A percentile compares a stretch with the other conserved stretches of the same genome.
Conservation (phyloP, 179 eudicot genomes). For the Carnegiea gigantea region DNA sequence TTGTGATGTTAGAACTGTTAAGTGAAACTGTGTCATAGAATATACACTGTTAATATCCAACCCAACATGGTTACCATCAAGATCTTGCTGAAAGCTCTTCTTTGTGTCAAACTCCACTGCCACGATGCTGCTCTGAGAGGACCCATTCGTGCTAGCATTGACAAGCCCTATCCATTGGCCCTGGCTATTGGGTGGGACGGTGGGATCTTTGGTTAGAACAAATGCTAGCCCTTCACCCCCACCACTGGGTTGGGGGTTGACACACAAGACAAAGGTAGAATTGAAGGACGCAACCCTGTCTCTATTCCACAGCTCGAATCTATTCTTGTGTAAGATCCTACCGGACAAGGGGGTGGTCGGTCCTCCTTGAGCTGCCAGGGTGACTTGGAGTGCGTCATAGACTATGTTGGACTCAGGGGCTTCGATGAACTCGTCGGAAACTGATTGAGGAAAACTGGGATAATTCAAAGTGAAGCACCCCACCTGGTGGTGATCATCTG, state of each 20-base stretch:
- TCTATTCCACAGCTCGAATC: conserved; percentile 27
- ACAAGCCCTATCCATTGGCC: conserved; percentile 43
- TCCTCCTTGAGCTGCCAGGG: neutral
- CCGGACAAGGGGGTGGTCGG: conserved; percentile 4
- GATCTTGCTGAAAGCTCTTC: conserved; percentile 32
- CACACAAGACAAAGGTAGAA: conserved; percentile 33
- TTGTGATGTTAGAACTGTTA: conserved; percentile 21
- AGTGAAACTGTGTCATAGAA: conserved; percentile 16
- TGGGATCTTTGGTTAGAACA: conserved; percentile 23
- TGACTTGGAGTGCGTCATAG: conserved; percentile 29
- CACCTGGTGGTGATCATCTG: neutral
- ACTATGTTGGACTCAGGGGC: conserved; percentile 8
- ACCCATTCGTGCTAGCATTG: conserved; percentile 31
- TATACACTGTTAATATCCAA: conserved; percentile 29
- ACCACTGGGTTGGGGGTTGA: conserved; percentile 7
- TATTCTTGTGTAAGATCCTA: conserved; percentile 11
- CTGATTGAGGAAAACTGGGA: conserved; percentile 14
- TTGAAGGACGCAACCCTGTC: conserved; percentile 31
- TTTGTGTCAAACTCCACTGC: conserved; percentile 43
- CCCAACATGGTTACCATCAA: conserved; percentile 40
- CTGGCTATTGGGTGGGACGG: conserved; percentile 27
- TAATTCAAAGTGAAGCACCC: neutral
- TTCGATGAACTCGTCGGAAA: neutral
- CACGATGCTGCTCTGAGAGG: conserved; percentile 18
- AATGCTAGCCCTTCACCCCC: conserved; percentile 37